These are phyloP conservation scores for Blastomyces gilchristii DNA, from an alignment of 2,329 filamentous ascomycete genomes.

Conservation along the genomic window DNA sequence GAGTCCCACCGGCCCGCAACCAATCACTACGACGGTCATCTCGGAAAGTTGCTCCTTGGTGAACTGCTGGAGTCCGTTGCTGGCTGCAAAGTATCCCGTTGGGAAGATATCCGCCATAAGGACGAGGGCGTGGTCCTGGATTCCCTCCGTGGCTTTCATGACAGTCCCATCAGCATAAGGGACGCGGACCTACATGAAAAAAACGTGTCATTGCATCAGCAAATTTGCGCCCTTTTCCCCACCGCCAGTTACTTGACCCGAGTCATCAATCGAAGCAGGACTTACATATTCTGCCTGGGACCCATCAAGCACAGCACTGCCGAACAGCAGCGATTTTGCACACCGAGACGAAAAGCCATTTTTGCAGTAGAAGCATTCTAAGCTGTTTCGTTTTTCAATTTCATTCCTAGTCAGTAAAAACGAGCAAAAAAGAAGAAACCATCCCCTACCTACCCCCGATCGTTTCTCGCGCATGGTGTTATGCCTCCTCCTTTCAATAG, in stretches of 20 bases:
- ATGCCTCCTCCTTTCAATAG: neutral
- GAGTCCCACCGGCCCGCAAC: conserved; percentile 76
- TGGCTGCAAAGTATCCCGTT: conserved; percentile 69
- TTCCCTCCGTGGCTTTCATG: conserved; percentile 60
- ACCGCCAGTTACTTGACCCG: neutral
- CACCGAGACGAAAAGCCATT: conserved; percentile 69
- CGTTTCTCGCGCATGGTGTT: neutral
- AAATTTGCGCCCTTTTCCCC: neutral
- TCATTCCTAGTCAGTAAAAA: neutral
- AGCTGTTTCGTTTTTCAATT: conserved; percentile 30
- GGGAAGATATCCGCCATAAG: conserved; percentile 93
- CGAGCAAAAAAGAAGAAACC: neutral
- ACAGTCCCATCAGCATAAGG: conserved; percentile 72
- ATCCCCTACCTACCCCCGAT: neutral
- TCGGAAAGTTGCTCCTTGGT: conserved; percentile 49
- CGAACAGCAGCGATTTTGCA: conserved; percentile 59
- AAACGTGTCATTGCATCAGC: neutral
- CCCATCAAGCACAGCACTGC: conserved; percentile 58
- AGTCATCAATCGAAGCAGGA: neutral
- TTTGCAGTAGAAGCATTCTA: conserved; percentile 75
- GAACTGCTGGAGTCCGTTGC: conserved; percentile 62
- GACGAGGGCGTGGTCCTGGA: conserved; percentile 64
- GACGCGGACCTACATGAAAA: conserved; percentile 48
- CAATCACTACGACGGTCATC: conserved; percentile 66
- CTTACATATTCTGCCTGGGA: conserved; percentile 67